Evolutionary conservation across 805 yeast genomes (phyloP), one percentile per base, ranked within the genome.

Genomic region (Zygoascus flipseniorum): DNA sequence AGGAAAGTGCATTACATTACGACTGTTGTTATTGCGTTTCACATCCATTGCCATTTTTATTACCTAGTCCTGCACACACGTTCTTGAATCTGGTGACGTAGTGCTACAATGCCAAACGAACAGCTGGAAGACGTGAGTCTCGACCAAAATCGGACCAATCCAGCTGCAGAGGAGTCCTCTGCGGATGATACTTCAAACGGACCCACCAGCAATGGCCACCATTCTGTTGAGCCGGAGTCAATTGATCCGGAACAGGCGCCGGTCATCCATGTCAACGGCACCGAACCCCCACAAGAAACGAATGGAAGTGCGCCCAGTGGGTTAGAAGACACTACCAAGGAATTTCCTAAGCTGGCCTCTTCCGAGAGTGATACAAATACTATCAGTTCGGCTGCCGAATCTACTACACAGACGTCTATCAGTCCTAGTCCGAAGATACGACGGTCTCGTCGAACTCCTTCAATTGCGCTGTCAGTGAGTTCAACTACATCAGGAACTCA

Each of bases 401-500:
- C 52, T 14, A 47, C 56, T 31, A 47, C 54, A 28, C 47, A 51
- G 8, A 37, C 52, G 19, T 43, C 43, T 20, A 13, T 41, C 14
- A 37, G 14, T 18, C 26, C 37, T 18, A 44, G 9, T 28, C 43
- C 48, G 45, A 45, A 26, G 31, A 31, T 43, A 2, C 49, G 16
- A 9, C 42, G 42, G 10, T 31, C 49, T 26, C 41, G 54, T 8
- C 55, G 62, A 14, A 47, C 61, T 8, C 59, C 62, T 2, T 60
- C 65, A 9, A 56, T 62, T 5, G 68, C 68, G 9, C 54, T 61
- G 37, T 61, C 65, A 8, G 55, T 59, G 14, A 51, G 64, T 10
- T 61, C 65, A 18, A 51, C 58, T n/a, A 49, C 50, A 8, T 55
- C 57, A n/a, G 62, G 66, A 2, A 61, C 60, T 18, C 19, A 31